phyloP scores from a whole-genome alignment of 768 basidiomycete species.

The Hygrocybe punicea region DNA sequence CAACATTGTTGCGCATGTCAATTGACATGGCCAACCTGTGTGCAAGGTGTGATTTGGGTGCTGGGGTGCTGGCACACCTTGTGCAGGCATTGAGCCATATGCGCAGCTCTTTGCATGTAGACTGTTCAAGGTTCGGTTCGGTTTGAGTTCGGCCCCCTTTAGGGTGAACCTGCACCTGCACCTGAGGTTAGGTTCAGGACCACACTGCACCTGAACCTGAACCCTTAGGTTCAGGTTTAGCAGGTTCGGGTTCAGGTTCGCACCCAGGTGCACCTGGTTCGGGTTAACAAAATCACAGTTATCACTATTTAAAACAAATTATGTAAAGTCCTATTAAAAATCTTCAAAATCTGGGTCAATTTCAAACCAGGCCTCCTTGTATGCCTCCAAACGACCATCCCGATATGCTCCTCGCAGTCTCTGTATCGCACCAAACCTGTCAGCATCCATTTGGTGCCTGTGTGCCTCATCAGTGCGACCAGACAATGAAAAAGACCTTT shows the following conservation, averaged over 20 bases:
- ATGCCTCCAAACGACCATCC: slow-evolving; percentile 4
- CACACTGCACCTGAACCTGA: not conserved
- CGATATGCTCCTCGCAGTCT: slow-evolving; percentile 6
- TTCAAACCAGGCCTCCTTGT: not conserved
- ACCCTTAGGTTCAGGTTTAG: not conserved
- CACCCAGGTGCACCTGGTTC: not conserved
- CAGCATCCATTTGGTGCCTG: not conserved
- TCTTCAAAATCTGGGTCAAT: not conserved
- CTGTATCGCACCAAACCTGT: slow-evolving; percentile 10
- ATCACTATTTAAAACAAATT: too few species aligned
- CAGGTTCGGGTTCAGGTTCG: not conserved
- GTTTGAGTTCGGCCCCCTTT: not conserved
- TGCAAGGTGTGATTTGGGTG: too few species aligned
- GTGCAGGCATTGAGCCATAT: too few species aligned
- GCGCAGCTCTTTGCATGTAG: too few species aligned
- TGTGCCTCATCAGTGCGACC: slow-evolving; percentile 10
- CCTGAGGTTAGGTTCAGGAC: not conserved
- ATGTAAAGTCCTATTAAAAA: not conserved
- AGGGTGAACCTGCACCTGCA: not conserved
- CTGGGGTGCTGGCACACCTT: too few species aligned
- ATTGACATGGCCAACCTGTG: too few species aligned
- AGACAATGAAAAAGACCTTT: slow-evolving; percentile 12
- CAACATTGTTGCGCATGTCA: too few species aligned
- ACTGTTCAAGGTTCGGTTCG: not conserved
- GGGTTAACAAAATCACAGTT: too few species aligned